phyloP scores from a whole-genome alignment of 2,329 filamentous ascomycete species.

The Monosporascus sp. region DNA sequence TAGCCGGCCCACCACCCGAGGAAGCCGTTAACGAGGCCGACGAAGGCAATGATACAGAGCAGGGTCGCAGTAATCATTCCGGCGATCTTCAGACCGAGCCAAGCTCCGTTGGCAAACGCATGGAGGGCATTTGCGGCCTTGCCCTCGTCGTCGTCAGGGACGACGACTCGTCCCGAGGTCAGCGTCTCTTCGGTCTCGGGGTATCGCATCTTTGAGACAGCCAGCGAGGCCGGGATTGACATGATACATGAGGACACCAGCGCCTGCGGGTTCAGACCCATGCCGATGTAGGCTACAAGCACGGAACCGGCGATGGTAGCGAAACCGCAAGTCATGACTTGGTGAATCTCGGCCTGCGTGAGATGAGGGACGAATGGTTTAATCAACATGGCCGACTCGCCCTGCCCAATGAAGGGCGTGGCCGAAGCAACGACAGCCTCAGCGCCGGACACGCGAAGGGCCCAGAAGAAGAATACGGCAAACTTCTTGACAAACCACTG shows the following conservation, averaged over 20 bases:
- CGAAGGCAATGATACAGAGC: constrained; percentile 66
- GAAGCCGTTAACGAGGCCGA: constrained; percentile 61
- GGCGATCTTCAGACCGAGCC: constrained; percentile 69
- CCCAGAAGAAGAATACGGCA: constrained; percentile 88
- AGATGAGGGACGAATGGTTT: constrained; percentile 80
- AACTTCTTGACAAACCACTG: constrained; percentile 91
- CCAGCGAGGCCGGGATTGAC: constrained; percentile 87
- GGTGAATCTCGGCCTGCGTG: constrained; percentile 82
- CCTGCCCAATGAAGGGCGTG: constrained; percentile 90
- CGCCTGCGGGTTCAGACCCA: constrained; percentile 79
- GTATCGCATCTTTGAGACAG: constrained; percentile 83
- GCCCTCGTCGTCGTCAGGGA: constrained; percentile 69
- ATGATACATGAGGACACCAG: constrained; percentile 90
- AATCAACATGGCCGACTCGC: constrained; percentile 90
- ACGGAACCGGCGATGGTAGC: constrained; percentile 89
- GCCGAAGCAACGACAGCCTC: constrained; percentile 92
- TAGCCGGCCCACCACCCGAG: constrained; percentile 71
- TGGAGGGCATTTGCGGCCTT: constrained; percentile 73
- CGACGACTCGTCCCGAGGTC: constrained; percentile 73
- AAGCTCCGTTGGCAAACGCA: constrained; percentile 68
- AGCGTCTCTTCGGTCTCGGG: constrained; percentile 83
- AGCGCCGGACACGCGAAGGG: constrained; percentile 77
- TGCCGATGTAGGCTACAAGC: constrained; percentile 75
- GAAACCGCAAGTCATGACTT: constrained; percentile 88
- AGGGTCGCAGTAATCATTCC: constrained; percentile 69